Base-by-base conservation (phyloP, 176 grass and related monocot species). In the Eragrostis nindensis region DNA sequence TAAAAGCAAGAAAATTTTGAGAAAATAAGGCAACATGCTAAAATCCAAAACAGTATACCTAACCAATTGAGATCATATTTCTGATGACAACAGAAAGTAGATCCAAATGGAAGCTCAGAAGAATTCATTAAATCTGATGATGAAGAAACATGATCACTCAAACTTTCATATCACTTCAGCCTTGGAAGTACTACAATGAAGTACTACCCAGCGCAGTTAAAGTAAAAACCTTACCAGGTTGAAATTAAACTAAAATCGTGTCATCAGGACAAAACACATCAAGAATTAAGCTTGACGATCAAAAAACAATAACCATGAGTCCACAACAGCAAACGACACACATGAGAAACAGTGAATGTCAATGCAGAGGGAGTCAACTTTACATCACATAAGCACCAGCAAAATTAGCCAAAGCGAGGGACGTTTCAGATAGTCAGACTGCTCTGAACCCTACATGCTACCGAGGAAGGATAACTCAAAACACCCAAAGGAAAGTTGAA, bases 201-300 rank as follows among this genome's bases (percentile, higher is more conserved):
- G 15, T 74, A 61, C 18, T 50, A 78, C 12, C 14, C 11, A 45
- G 22, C 7, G 25, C 4, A 24, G 36, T 54, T 41, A 32, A 73
- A 73, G 43, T 17, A 67, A 78, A 79, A 60, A 38, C 21, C 56
- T 27, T 11, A 59, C 5, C 9, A 84, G 26, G 56, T 54, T 57
- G 21, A 22, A 25, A 74, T 16, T 55, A 62, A 36, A 30, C 15
- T 2, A 14, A 36, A 36, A 36, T 36, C 32, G 4, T 36, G 12
- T 68, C 62, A 74, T 47, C 2, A 67, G 32, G 45, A 83, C 19
- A 39, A 73, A 78, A 8, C 46, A 61, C 3, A 59, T 14, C 82
- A 76, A 10, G 53, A 88, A 66, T 26, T 12, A 70, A 77, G 36
- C 8, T 83, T 68, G 29, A 43, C 43, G 30, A 62, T 75, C 24